Evolutionary conservation across 2,329 filamentous ascomycete genomes (phyloP).

Genomic region (Clarireedia sp.): DNA sequence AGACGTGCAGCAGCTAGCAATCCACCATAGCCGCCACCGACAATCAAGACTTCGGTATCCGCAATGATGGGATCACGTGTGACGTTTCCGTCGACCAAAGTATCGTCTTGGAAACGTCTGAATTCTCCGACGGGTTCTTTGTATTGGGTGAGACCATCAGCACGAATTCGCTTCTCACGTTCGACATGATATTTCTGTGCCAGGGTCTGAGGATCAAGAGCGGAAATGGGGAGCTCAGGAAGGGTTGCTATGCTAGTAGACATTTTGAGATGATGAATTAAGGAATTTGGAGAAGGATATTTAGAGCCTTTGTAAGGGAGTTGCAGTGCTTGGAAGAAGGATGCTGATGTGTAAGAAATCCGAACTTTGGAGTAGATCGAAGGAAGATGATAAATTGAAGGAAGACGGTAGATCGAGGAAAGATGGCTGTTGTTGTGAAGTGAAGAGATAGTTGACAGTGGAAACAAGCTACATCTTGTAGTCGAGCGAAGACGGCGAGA

Average conservation of each 20-base stretch:
- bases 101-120: constrained; percentile 1
- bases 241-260: constrained; percentile 3
- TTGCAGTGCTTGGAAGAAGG: too few species aligned
- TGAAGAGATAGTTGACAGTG: too few species aligned
- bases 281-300: neutral
- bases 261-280: neutral
- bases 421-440: too few species aligned
- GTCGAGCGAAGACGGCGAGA: too few species aligned
- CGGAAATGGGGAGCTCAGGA: neutral
- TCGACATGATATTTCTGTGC: constrained; percentile 4
- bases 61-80: constrained; percentile 2
- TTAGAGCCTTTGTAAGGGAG: neutral
- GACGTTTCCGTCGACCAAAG: neutral
- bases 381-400: too few species aligned
- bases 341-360: too few species aligned
- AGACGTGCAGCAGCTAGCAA: constrained; percentile 35
- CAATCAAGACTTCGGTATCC: constrained; percentile 29
- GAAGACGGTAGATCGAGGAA: too few species aligned
- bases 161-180: constrained; percentile 5
- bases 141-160: constrained; percentile 7
- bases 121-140: constrained; percentile 5
- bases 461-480: too few species aligned
- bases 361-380: too few species aligned
- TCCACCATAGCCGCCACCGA: constrained; percentile 33
- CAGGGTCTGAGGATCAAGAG: neutral